Evolutionary conservation across 2,329 filamentous ascomycete species (phyloP), one percentile per base, ranked within the genome.

Genomic region (Thelonectria discophora): DNA sequence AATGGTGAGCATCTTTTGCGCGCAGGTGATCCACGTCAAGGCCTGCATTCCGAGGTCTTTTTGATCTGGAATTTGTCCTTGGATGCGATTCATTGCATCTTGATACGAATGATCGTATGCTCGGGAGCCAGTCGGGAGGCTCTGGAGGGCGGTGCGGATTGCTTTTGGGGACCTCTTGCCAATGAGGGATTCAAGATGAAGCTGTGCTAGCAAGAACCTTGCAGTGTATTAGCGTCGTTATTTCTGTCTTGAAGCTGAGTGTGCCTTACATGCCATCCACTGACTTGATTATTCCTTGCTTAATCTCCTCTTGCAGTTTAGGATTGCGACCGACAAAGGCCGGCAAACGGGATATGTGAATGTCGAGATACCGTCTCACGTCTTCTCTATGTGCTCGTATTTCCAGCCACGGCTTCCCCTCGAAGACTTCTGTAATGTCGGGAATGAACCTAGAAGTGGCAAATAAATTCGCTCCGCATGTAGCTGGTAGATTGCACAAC

Each of bases 11-110:
- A 67, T 73, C 39, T 73, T 72, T 50, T 63, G 73, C 0, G 77
- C 72, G 45, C 60, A 79, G 0, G 67, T 71, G 12, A 82, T 75
- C 81, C 77, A 82, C 0, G 70, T 71, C 0, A 82, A 55, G 4
- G 72, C 70, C 13, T 76, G 51, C 8, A 71, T 76, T 0, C 81
- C 81, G 47, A 81, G 71, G 0, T 74, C 56, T 24, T 50, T 39
- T 12, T 73, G 61, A 2, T 73, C 75, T 3, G 40, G 1, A 1
- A 65, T 17, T 52, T 84, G 80, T 1, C 65, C 55, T 6, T 75
- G 49, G 27, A 84, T 50, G 12, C 57, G 15, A 3, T 53, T 11
- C 18, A 59, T 40, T 0, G 56, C 43, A n/a, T 53, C 30, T 1
- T 54, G 13, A 13, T 59, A 59, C 15, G 49, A 42, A 15, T 49